phyloP scores from a whole-genome alignment of 1,284 basidiomycete species.

The Sphagnurus paluster region DNA sequence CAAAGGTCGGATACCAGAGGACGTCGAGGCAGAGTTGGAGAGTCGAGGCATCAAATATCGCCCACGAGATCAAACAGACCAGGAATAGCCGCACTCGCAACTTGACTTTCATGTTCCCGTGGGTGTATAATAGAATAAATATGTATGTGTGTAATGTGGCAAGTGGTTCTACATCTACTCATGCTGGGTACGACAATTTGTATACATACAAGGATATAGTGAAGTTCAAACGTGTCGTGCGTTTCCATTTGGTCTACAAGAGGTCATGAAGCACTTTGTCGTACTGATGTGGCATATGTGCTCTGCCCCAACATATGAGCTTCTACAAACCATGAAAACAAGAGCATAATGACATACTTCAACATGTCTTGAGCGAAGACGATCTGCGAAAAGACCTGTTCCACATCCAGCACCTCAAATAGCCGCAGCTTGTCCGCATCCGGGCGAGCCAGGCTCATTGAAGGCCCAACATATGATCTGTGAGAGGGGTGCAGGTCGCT shows the following conservation, averaged over 20 bases:
- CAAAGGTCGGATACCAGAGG: constrained; percentile 82
- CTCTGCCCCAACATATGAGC: constrained; percentile 31
- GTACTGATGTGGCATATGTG: constrained; percentile 68
- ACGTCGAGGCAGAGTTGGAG: constrained; percentile 79
- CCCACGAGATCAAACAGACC: constrained; percentile 73
- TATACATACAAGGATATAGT: constrained; percentile 6
- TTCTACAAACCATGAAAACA: neutral
- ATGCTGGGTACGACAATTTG: neutral
- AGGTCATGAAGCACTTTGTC: constrained; percentile 67
- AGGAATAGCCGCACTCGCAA: constrained; percentile 43
- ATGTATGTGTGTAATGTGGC: constrained; percentile 6
- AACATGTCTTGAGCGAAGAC: constrained; percentile 83
- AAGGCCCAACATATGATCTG: constrained; percentile 25
- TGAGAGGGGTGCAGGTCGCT: constrained; percentile 62
- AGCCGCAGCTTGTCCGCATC: constrained; percentile 53
- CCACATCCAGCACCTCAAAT: constrained; percentile 74
- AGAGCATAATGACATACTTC: constrained; percentile 46
- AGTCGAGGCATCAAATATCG: constrained; percentile 79
- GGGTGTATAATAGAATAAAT: constrained; percentile 13
- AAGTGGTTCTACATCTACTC: constrained; percentile 3
- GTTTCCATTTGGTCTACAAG: too few species aligned
- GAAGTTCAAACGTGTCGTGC: too few species aligned
- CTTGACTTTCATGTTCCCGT: neutral
- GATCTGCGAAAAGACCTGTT: constrained; percentile 78
- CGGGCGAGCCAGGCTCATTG: constrained; percentile 10